phyloP scores from a whole-genome alignment of 2,329 filamentous ascomycete genomes.

The Diplodia sapinea region DNA sequence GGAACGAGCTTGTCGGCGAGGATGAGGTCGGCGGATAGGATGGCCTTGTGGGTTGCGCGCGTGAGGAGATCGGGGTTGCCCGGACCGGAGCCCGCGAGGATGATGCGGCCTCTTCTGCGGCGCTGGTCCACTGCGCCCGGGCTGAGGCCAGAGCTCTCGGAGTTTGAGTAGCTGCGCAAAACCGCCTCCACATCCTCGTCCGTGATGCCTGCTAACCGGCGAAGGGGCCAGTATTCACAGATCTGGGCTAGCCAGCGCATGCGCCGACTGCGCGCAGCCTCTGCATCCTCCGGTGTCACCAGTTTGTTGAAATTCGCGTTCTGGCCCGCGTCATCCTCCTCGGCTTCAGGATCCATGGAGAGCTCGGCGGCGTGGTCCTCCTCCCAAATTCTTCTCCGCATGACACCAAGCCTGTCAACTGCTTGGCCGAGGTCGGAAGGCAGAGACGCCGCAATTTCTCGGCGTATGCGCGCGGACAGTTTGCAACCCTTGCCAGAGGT shows the following conservation, averaged over 20 bases:
- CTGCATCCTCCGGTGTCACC: slow-evolving; percentile 73
- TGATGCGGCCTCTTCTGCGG: slow-evolving; percentile 68
- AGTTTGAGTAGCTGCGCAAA: slow-evolving; percentile 70
- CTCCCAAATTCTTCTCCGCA: slow-evolving; percentile 50
- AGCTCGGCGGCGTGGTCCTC: slow-evolving; percentile 58
- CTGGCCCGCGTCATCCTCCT: slow-evolving; percentile 73
- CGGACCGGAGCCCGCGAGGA: slow-evolving; percentile 89
- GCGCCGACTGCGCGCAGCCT: slow-evolving; percentile 76
- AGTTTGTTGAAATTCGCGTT: slow-evolving; percentile 83
- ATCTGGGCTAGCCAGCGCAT: slow-evolving; percentile 95
- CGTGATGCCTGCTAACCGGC: slow-evolving; percentile 76
- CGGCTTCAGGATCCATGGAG: slow-evolving; percentile 53
- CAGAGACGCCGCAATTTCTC: slow-evolving; percentile 83
- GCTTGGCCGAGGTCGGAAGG: slow-evolving; percentile 77
- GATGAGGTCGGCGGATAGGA: slow-evolving; percentile 75
- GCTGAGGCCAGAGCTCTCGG: slow-evolving; percentile 44
- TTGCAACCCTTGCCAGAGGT: slow-evolving; percentile 96
- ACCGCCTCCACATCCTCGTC: slow-evolving; percentile 80
- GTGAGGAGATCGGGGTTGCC: slow-evolving; percentile 93
- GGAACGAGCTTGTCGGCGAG: slow-evolving; percentile 88
- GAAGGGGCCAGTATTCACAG: slow-evolving; percentile 97
- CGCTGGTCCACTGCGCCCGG: slow-evolving; percentile 39
- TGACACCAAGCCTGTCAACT: slow-evolving; percentile 74
- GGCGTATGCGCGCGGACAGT: slow-evolving; percentile 83
- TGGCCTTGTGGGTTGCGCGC: slow-evolving; percentile 77